These are phyloP conservation scores for Ceratocystiopsis brevicomis DNA, from an alignment of 2,329 filamentous ascomycete genomes.

Conservation along the genomic window DNA sequence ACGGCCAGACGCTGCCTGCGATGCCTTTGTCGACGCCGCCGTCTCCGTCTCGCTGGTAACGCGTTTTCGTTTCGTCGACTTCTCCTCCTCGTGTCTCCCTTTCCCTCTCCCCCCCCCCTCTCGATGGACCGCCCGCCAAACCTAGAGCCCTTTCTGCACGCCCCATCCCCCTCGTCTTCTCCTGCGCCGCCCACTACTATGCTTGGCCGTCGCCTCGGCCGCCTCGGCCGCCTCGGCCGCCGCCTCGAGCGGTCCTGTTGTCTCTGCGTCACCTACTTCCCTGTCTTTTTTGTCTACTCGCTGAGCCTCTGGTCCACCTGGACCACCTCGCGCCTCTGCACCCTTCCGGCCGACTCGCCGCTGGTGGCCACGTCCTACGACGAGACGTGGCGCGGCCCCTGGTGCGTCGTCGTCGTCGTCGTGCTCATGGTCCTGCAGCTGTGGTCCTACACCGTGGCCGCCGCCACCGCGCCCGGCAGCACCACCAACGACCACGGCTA, in stretches of 20 bases:
- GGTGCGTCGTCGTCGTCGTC: slow-evolving; percentile 41
- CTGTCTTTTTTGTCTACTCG: slow-evolving; percentile 74
- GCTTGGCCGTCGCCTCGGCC: slow-evolving; percentile 44
- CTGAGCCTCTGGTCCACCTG: slow-evolving; percentile 89
- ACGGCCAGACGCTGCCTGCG: too few relatives aligned
- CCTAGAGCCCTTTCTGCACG: slow-evolving; percentile 5
- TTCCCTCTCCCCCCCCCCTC: too few relatives aligned
- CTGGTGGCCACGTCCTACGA: not conserved
- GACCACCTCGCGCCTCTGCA: slow-evolving; percentile 60
- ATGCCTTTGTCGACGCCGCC: too few relatives aligned
- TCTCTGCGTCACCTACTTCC: slow-evolving; percentile 58
- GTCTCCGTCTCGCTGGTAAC: too few relatives aligned
- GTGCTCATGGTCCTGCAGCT: slow-evolving; percentile 62
- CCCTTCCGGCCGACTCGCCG: slow-evolving; percentile 27
- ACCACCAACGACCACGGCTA: slow-evolving; percentile 51
- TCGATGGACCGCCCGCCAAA: not conserved
- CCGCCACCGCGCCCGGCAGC: slow-evolving; percentile 76
- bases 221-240: slow-evolving; percentile 52
- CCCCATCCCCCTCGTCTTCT: not conserved
- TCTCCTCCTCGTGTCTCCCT: too few relatives aligned
- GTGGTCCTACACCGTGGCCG: slow-evolving; percentile 77
- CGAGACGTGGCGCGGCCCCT: slow-evolving; percentile 3
- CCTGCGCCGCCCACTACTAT: slow-evolving; percentile 11
- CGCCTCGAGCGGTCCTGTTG: slow-evolving; percentile 72
- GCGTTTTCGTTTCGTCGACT: too few relatives aligned